Conservation (phyloP, 1,284 basidiomycete genomes). For the Cryptococcus neoformans region DNA sequence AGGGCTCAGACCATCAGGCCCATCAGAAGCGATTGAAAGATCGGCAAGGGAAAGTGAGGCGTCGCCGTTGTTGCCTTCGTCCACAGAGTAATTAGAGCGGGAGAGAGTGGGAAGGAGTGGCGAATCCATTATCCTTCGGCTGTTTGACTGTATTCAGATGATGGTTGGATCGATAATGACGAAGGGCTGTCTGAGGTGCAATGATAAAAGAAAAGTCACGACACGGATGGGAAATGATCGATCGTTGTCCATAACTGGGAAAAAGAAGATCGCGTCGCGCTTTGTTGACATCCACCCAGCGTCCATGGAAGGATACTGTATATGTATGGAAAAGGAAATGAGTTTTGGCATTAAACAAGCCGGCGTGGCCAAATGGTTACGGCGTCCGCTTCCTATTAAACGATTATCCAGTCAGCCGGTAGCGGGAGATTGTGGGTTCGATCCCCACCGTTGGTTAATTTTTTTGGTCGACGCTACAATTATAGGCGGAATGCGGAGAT, state of each 20-base stretch:
- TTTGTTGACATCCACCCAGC: no score
- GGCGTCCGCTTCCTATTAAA: neutral
- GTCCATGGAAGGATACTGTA: no score
- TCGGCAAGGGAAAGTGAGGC: neutral
- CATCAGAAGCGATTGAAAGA: neutral
- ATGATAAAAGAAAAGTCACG: no score
- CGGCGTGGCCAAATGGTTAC: neutral
- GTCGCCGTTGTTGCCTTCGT: neutral
- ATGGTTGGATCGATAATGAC: no score
- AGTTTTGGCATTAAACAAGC: neutral
- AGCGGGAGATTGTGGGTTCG: neutral
- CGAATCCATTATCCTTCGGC: constrained; percentile 10
- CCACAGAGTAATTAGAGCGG: no score
- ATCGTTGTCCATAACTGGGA: no score
- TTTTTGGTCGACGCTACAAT: neutral
- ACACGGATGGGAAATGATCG: no score
- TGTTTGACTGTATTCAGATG: no score
- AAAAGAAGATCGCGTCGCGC: no score
- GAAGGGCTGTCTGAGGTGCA: no score
- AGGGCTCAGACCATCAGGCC: neutral
- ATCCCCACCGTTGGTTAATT: neutral
- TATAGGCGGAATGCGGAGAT: no score
- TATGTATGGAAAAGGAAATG: neutral
- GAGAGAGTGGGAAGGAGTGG: constrained; percentile 9
- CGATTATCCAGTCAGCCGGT: neutral